Conservation (phyloP, 2,329 filamentous ascomycete species). For the Ambrosiella cleistominuta region DNA sequence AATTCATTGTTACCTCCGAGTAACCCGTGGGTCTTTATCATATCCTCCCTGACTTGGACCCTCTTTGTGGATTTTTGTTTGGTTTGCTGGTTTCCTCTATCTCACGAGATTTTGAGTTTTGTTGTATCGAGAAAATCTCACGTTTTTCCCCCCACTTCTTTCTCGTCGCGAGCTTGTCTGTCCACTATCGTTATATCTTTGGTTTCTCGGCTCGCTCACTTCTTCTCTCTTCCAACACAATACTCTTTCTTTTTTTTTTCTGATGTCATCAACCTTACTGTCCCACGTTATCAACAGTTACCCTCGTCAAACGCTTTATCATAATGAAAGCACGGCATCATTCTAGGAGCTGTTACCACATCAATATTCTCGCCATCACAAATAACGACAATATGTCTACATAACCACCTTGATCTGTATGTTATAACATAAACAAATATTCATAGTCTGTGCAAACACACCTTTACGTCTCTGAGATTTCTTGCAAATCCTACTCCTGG, state of each 20-base stretch:
- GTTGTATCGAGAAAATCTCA: not conserved
- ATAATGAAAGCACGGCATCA: not conserved
- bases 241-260: not conserved
- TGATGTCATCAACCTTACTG: not conserved
- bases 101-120: not conserved
- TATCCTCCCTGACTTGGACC: not conserved
- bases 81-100: not conserved
- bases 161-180: not conserved
- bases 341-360: not conserved
- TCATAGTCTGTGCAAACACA: not conserved
- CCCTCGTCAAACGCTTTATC: not conserved
- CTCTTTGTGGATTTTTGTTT: not conserved
- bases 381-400: not conserved
- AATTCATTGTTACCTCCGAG: not conserved
- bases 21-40: not conserved
- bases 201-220: not conserved
- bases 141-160: not conserved
- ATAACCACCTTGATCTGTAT: not conserved
- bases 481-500: no score
- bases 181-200: not conserved
- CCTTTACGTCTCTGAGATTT: not conserved
- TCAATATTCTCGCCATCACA: not conserved
- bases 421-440: not conserved
- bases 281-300: not conserved
- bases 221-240: not conserved